Conservation (phyloP, 768 basidiomycete genomes). For the Naganishia vishniacii region DNA sequence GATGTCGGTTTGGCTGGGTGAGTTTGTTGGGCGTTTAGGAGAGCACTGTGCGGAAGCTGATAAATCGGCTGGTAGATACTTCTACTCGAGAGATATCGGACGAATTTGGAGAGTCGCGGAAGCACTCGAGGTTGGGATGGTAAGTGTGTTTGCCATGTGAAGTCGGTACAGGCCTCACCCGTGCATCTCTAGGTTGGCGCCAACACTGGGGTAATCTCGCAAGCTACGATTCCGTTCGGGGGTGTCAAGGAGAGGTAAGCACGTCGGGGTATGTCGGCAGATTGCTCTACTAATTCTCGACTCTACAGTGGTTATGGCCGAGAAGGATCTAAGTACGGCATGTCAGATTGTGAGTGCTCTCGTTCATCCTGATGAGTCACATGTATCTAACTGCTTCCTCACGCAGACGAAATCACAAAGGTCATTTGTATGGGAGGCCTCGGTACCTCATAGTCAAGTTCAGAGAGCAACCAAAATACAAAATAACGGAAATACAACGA, state of each 20-base stretch:
- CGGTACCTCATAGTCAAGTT: slow-evolving; percentile 11
- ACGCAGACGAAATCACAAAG: slow-evolving; percentile 26
- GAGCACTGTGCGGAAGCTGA: background rate
- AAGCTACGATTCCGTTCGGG: slow-evolving; percentile 78
- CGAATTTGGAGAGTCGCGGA: slow-evolving; percentile 92
- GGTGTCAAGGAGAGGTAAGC: slow-evolving; percentile 59
- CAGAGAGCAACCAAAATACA: background rate
- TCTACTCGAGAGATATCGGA: slow-evolving; percentile 80
- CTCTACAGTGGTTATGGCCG: slow-evolving; percentile 59
- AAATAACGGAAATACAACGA: slow-evolving; percentile 9
- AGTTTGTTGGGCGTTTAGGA: background rate
- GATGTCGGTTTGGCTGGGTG: slow-evolving; percentile 78
- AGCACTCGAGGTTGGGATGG: slow-evolving; percentile 88
- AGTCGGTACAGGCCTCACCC: too few species aligned
- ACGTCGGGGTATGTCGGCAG: background rate
- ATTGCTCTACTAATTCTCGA: background rate
- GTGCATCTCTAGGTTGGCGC: slow-evolving; percentile 31
- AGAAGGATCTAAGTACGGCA: slow-evolving; percentile 75
- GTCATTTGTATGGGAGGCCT: slow-evolving; percentile 27
- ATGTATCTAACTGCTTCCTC: background rate
- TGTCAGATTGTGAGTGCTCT: slow-evolving; percentile 59
- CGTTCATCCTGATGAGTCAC: background rate
- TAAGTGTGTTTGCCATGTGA: slow-evolving; percentile 54
- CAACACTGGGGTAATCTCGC: slow-evolving; percentile 52
- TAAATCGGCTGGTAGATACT: slow-evolving; percentile 55